Evolutionary conservation across 192 early-diverging fungal genomes (phyloP), one percentile per base, ranked within the genome.

Genomic region (Spizellomyces sp.): DNA sequence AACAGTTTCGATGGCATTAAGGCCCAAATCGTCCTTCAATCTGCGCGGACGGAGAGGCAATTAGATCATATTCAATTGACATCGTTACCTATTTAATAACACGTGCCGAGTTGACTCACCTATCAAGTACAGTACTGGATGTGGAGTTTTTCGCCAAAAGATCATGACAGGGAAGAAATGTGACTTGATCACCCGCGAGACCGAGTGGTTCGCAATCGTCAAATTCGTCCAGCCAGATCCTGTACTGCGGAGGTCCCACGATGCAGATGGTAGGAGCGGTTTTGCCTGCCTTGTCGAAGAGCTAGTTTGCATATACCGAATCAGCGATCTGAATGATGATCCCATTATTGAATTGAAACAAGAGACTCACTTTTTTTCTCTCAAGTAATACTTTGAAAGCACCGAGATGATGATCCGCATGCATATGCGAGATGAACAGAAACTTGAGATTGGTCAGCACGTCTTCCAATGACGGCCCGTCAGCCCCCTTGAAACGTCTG

Each of bases 331-430:
- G 3, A 36, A 36, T 3, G 27, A 3, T 36, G 27, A 36, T 36
- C 27, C 27, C 27, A 36, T 36, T 36, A 3, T 36, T 36, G 0
- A 36, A 36, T 3, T 36, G 27, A 0, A 36, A 36, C 27, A 3
- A 3, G 3, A 36, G 27, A 36, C 27, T 36, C 27, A 36, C 27
- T 36, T 36, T 36, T 3, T 36, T 36, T 36, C 27, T 36, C 27
- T 36, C 27, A 2, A 36, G 27, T 61, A 99, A 78, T 48, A 99
- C 64, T 41, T 86, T 76, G 6, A 93, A 79, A 6, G 88, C 79
- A 5, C 98, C 98, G n/a, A 99, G 78, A 75, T 98, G 98, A 72
- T 99, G 98, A 78, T 99, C 98, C 36, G 96, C 98, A 77, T 99
- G 97, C 82, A 99, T 79, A 76, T 99, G 97, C 46, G 94, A 96